Percentiles rank a stretch among this genome's conserved stretches.
phyloP scores from a whole-genome alignment of 2,329 filamentous ascomycete genomes.

The Zopfia rhizophila region DNA sequence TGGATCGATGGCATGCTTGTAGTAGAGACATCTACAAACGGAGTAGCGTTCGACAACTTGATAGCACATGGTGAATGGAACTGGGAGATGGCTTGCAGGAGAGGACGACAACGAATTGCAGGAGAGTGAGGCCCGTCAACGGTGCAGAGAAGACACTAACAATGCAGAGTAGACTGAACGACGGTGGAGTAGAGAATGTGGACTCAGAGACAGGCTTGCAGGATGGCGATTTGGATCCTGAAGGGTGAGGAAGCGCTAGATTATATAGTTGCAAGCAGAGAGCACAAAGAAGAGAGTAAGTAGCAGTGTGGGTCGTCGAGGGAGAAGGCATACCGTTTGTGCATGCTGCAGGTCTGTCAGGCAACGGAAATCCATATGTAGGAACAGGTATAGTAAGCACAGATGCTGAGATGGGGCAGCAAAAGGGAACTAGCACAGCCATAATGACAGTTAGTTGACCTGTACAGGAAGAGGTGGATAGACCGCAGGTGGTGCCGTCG shows the following conservation, averaged over 20 bases:
- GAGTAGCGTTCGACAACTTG: slow-evolving; percentile 87
- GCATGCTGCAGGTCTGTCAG: slow-evolving; percentile 45
- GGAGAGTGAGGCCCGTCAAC: slow-evolving; percentile 13
- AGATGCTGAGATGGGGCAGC: slow-evolving; percentile 40
- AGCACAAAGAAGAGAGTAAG: slow-evolving; percentile 27
- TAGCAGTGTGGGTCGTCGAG: slow-evolving; percentile 36
- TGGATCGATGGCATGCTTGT: slow-evolving; percentile 85
- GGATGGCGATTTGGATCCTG: slow-evolving; percentile 26
- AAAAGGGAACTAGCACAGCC: slow-evolving; percentile 48
- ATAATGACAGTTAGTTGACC: slow-evolving; percentile 41
- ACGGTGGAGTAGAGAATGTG: slow-evolving; percentile 23
- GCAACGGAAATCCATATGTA: slow-evolving; percentile 46
- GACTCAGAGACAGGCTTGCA: slow-evolving; percentile 21
- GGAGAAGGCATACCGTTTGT: slow-evolving; percentile 36
- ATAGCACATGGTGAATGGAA: slow-evolving; percentile 74
- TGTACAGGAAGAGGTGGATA: slow-evolving; percentile 36
- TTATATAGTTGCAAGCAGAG: slow-evolving; percentile 45
- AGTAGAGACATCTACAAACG: slow-evolving; percentile 88
- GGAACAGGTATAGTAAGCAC: slow-evolving; percentile 48
- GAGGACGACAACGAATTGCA: slow-evolving; percentile 3
- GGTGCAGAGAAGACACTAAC: slow-evolving; percentile 17
- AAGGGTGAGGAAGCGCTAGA: slow-evolving; percentile 31
- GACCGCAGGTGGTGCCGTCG: slow-evolving; percentile 32
- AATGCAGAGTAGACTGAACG: slow-evolving; percentile 23
- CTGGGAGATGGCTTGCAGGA: background rate